Evolutionary conservation across 495 filamentous ascomycete genomes (phyloP).

Genomic region (Neurospora tetrasperma): DNA sequence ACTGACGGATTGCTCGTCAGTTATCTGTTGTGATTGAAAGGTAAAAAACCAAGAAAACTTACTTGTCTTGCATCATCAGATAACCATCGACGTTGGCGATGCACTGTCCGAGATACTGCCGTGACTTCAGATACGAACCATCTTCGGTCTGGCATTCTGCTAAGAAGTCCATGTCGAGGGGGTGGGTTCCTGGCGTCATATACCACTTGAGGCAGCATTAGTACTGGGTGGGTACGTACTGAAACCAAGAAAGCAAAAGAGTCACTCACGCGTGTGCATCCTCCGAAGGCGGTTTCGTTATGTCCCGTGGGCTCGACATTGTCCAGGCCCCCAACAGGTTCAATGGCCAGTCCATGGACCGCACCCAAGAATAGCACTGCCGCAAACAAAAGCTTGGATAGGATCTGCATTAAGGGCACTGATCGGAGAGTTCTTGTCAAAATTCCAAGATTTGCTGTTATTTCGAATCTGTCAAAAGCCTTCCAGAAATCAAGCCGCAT

Average conservation of each 20-base stretch:
- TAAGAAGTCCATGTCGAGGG: not conserved
- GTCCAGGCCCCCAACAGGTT: not conserved
- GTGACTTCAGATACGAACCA: not conserved
- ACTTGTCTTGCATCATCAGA: not conserved
- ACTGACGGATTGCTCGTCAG: not conserved
- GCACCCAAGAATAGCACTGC: not conserved
- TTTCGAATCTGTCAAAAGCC: not conserved
- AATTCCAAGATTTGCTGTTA: not conserved
- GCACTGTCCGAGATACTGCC: not conserved
- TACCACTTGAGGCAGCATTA: not conserved
- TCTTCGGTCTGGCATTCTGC: not conserved
- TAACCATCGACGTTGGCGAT: not conserved
- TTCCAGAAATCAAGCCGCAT: not conserved
- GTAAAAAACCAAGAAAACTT: not conserved
- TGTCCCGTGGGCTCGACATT: not conserved
- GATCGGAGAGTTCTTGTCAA: not conserved
- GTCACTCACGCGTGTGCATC: not conserved
- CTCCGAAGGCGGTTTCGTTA: not conserved
- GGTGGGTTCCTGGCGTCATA: not conserved
- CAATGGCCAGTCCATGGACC: not conserved
- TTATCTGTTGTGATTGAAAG: not conserved
- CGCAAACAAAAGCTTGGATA: not conserved
- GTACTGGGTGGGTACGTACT: not conserved
- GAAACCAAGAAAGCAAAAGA: not conserved
- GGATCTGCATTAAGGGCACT: not conserved